A percentile compares a stretch with the other conserved stretches of the same genome.
These are phyloP conservation scores for Polyplosphaeria fusca DNA, from an alignment of 495 filamentous ascomycete species.

Conservation along the genomic window DNA sequence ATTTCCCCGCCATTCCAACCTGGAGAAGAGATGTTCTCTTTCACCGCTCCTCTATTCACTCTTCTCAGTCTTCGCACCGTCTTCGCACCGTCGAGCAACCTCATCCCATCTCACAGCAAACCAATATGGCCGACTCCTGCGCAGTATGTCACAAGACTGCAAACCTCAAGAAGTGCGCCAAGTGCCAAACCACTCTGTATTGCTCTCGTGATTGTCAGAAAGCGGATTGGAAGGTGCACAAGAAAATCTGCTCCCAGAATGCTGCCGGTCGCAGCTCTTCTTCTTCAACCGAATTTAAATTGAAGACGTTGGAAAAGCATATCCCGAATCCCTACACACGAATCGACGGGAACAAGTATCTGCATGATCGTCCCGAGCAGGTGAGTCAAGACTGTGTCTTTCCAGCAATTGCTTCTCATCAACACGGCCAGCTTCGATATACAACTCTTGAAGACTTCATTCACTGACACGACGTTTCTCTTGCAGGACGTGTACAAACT, in stretches of 20 bases:
- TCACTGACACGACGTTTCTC: conserved; percentile 43
- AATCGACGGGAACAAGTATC: conserved; percentile 38
- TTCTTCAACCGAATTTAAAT: conserved; percentile 3
- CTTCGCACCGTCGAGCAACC: too few species aligned
- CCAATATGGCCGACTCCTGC: too few species aligned
- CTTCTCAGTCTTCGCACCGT: too few species aligned
- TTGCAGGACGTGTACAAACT: conserved; percentile 47
- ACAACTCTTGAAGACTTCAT: too few species aligned
- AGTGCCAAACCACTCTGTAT: conserved; percentile 44
- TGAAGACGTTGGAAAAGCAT: conserved; percentile 6
- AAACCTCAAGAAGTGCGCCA: conserved; percentile 41
- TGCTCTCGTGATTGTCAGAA: conserved; percentile 50
- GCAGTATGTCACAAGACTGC: too few species aligned
- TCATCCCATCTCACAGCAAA: too few species aligned
- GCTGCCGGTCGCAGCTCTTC: conserved; percentile 10
- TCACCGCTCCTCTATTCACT: too few species aligned
- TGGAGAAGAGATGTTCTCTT: too few species aligned
- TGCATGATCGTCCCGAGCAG: conserved; percentile 45
- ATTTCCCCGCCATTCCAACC: too few species aligned
- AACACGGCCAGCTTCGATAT: too few species aligned
- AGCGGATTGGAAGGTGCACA: conserved; percentile 48
- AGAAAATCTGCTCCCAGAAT: conserved; percentile 36
- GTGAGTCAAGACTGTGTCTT: too few species aligned
- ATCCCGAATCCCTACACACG: conserved; percentile 26
- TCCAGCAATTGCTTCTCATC: too few species aligned